Conservation (phyloP, 768 basidiomycete species). For the Agrocybe praecox region DNA sequence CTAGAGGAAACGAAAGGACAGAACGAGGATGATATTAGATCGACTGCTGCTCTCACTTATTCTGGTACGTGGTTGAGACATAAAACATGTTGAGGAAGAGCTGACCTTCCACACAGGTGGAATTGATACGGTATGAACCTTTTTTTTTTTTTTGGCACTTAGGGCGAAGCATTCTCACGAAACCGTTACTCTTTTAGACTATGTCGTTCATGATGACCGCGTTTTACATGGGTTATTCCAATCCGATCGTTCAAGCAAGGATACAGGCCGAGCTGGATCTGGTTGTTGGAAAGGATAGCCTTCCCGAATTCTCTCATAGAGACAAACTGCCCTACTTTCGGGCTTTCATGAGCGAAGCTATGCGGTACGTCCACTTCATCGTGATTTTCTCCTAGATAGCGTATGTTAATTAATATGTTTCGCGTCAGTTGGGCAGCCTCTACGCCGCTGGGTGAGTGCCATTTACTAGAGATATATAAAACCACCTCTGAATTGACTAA, state of each 20-base stretch:
- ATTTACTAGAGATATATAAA: too few relatives aligned
- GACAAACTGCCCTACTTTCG: constrained; percentile 26
- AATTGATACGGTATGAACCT: not conserved
- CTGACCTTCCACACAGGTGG: too few relatives aligned
- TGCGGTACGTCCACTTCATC: constrained; percentile 12
- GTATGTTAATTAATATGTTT: too few relatives aligned
- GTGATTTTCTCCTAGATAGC: too few relatives aligned
- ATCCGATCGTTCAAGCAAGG: constrained; percentile 31
- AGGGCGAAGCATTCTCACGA: too few relatives aligned
- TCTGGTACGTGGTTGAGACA: constrained; percentile 9
- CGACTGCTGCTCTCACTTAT: constrained; percentile 9
- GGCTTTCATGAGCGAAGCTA: constrained; percentile 19
- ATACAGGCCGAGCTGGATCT: constrained; percentile 37
- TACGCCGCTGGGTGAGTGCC: constrained; percentile 2
- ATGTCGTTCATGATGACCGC: constrained; percentile 17
- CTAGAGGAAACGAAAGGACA: not conserved
- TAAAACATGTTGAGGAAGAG: too few relatives aligned
- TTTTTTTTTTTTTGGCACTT: too few relatives aligned
- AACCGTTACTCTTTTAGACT: constrained; percentile 9
- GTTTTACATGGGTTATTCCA: constrained; percentile 27
- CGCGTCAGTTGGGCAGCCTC: constrained; percentile 9
- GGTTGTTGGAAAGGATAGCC: constrained; percentile 28
- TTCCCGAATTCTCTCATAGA: constrained; percentile 28
- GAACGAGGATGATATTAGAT: constrained; percentile 4
- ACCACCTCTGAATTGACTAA: too few relatives aligned